Conservation (phyloP, 345 rosid species). For the Euclidium syriacum region DNA sequence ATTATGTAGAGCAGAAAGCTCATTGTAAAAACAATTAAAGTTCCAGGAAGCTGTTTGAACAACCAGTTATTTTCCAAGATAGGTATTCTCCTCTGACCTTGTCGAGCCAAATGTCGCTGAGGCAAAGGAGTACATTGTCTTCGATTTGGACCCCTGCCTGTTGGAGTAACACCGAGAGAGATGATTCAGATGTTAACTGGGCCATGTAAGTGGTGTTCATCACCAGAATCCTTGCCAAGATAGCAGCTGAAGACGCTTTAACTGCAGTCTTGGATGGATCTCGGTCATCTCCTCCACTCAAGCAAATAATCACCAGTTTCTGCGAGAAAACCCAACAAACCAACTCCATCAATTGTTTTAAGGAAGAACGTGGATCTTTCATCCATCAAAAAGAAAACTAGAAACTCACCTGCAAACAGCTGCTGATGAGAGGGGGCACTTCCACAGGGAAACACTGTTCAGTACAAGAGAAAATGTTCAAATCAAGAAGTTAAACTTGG, state of each 20-base stretch:
- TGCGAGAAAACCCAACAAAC: constrained; percentile 28
- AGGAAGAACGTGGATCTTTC: neutral
- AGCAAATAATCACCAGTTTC: constrained; percentile 80
- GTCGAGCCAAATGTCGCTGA: constrained; percentile 94
- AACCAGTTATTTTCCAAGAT: neutral
- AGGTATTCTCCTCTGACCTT: constrained; percentile 52
- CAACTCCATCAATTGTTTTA: neutral
- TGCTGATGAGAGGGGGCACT: constrained; percentile 76
- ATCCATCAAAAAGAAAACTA: constrained; percentile 3
- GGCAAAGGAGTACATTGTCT: constrained; percentile 76
- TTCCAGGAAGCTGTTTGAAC: neutral
- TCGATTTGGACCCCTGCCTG: constrained; percentile 63
- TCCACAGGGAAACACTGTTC: constrained; percentile 83
- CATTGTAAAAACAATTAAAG: neutral
- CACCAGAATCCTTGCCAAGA: constrained; percentile 91
- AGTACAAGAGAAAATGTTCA: constrained; percentile 4
- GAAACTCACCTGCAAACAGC: constrained; percentile 68
- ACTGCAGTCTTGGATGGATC: constrained; percentile 86
- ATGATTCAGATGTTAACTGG: constrained; percentile 81
- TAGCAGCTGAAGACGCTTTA: constrained; percentile 76
- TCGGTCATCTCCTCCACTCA: constrained; percentile 80
- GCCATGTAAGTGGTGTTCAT: constrained; percentile 84
- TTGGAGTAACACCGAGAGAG: constrained; percentile 66
- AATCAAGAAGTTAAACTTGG: constrained; percentile 7
- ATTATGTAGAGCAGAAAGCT: neutral